A percentile compares a stretch with the other conserved stretches of the same genome.
Conservation (phyloP, 78 protist species). For the Chrysochromulina tobinii region DNA sequence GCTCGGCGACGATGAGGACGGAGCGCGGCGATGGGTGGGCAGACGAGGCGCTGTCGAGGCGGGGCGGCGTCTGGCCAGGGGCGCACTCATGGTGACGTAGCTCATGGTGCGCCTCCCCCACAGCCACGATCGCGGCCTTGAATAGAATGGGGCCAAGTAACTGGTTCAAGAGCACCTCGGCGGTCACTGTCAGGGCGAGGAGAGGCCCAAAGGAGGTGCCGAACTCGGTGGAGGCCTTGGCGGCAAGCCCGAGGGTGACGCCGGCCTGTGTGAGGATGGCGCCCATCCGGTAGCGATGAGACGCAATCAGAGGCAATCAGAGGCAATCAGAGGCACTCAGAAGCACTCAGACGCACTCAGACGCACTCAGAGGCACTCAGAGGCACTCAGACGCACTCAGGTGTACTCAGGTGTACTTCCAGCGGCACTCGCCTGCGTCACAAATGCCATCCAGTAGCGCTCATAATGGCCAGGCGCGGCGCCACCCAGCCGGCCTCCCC, state of each 20-base stretch:
- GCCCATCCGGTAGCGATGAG: no score
- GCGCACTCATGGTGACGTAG: no score
- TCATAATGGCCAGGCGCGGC: neutral
- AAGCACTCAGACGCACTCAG: no score
- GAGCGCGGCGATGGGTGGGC: no score
- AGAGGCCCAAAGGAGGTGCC: neutral
- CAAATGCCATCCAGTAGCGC: neutral
- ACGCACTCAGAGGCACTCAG: no score
- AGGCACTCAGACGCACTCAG: no score
- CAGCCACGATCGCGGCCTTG: neutral
- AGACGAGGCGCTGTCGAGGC: no score
- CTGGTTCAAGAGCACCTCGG: neutral
- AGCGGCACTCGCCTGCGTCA: neutral
- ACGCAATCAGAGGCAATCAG: no score
- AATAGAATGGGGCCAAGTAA: neutral
- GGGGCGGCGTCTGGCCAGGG: no score
- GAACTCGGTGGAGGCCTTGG: neutral
- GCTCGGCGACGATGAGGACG: no score
- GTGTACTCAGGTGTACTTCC: no score
- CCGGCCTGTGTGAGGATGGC: neutral
- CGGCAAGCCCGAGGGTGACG: neutral
- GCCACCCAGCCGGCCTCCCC: neutral
- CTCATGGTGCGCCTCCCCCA: neutral
- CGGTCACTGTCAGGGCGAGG: neutral
- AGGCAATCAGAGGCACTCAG: no score